Percentiles rank a stretch among this genome's conserved stretches.
Conservation (phyloP, 169 alveolate genomes). For the Eimeria nieschulzi region DNA sequence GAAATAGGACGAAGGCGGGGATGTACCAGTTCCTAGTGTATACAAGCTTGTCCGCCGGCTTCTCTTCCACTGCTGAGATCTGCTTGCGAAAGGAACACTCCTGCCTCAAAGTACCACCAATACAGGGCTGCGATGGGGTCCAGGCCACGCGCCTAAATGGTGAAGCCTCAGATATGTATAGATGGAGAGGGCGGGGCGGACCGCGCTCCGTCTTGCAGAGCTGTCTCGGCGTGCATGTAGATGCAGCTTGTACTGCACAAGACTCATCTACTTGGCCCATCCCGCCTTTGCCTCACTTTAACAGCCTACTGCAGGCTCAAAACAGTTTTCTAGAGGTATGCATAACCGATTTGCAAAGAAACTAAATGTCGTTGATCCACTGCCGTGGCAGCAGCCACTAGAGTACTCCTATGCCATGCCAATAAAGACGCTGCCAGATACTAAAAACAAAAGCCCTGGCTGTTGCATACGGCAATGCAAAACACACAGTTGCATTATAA, state of each 20-base stretch:
- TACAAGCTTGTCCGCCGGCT: slow-evolving; percentile 19
- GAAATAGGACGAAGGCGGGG: background rate
- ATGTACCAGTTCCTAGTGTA: slow-evolving; percentile 8
- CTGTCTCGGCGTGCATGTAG: slow-evolving; percentile 35
- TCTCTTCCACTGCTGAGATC: background rate
- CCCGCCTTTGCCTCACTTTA: slow-evolving; percentile 28
- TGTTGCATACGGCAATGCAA: background rate
- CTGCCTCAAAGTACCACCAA: no score
- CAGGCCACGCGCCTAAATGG: background rate
- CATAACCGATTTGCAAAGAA: background rate
- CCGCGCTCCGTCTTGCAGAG: slow-evolving; percentile 44
- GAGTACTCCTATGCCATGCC: no score
- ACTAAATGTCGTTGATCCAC: no score
- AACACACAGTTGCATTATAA: no score
- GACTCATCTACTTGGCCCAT: slow-evolving; percentile 10
- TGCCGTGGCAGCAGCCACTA: no score
- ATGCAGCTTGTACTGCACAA: background rate
- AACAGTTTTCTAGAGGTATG: background rate
- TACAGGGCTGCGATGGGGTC: no score
- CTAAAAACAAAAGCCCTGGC: no score
- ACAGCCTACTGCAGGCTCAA: background rate
- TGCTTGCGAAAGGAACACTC: no score
- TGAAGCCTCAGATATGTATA: background rate
- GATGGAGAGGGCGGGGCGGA: slow-evolving; percentile 18
- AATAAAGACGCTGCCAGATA: no score